Base-by-base conservation (phyloP, 2,329 filamentous ascomycete genomes). In the Neonectria magnoliae region DNA sequence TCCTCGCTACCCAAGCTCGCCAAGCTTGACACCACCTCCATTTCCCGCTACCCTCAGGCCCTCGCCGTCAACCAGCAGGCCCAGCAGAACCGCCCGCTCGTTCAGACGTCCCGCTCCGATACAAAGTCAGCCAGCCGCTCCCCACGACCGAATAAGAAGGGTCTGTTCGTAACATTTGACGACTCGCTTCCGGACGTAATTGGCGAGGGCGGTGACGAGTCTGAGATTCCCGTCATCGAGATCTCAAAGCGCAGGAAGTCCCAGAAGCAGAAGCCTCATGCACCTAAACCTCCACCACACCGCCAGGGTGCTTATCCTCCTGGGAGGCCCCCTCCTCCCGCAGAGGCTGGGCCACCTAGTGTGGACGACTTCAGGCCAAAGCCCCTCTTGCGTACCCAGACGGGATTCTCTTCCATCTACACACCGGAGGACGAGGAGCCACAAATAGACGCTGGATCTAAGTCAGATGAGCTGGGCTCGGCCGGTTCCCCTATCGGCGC, bases 151-250 rank as follows among this genome's bases (percentile, higher is more conserved):
- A 82, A 80, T 55, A 88, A 86, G 75, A 92, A 93, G 78, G 91
- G 91, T 10, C 82, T 96, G 66, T 82, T 82, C 5, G 94, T 98
- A 38, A 88, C 85, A 60, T 98, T 98, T 73, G 87, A 86, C 57
- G 88, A 92, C 70, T 86, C 85, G 10, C 84, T 86, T 59, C 94
- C 94, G 7, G 91, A 93, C 51, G 80, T 97, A 66, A 98, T 98
- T 74, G 95, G 95, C 51, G 91, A 95, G 78, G 95, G 95, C 62
- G 95, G 95, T 36, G 95, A 98, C 74, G 94, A 97, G 77, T 91
- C 91, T 59, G 89, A 92, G 58, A 81, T 86, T 9, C 92, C 92
- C 2, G 87, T 90, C 2, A 82, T 88, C 20, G 91, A 96, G 75
- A 90, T 97, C 59, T 90, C 88, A 5, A 85, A 83, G 75, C 82